Evolutionary conservation across 192 early-diverging fungal genomes (phyloP).

Genomic region (Chytriomyces sp.): DNA sequence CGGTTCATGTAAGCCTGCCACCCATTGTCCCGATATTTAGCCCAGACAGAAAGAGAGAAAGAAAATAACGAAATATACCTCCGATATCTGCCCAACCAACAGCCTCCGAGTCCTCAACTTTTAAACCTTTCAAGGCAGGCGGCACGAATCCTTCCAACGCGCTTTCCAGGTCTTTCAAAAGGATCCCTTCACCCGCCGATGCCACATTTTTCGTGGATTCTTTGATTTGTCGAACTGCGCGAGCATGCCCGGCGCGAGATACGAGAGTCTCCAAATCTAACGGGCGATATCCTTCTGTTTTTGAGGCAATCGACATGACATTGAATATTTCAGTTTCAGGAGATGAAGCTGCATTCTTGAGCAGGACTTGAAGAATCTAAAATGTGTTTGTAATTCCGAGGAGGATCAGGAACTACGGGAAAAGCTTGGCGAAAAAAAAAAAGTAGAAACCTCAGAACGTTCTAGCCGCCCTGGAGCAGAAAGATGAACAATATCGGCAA

Average conservation of each 20-base stretch:
- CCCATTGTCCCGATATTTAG: neutral
- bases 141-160: constrained; percentile 83
- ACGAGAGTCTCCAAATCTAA: constrained; percentile 79
- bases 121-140: constrained; percentile 76
- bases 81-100: constrained; percentile 91
- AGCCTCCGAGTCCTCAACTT: constrained; percentile 57
- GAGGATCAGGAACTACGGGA: neutral
- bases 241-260: constrained; percentile 81
- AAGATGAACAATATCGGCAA: constrained; percentile 68
- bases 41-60: neutral
- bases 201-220: neutral
- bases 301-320: constrained; percentile 70
- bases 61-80: constrained; percentile 44
- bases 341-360: constrained; percentile 58
- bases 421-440: constrained; percentile 37
- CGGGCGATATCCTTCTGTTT: constrained; percentile 88
- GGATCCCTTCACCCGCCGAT: constrained; percentile 46
- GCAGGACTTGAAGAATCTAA: constrained; percentile 74
- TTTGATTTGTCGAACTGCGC: constrained; percentile 67
- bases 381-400: neutral
- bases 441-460: constrained; percentile 59
- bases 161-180: constrained; percentile 69
- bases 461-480: constrained; percentile 67
- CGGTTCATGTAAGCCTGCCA: constrained; percentile 75
- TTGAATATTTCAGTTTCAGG: constrained; percentile 51